phyloP scores from a whole-genome alignment of 2,329 filamentous ascomycete genomes.

The Albophoma yamanashiensis region DNA sequence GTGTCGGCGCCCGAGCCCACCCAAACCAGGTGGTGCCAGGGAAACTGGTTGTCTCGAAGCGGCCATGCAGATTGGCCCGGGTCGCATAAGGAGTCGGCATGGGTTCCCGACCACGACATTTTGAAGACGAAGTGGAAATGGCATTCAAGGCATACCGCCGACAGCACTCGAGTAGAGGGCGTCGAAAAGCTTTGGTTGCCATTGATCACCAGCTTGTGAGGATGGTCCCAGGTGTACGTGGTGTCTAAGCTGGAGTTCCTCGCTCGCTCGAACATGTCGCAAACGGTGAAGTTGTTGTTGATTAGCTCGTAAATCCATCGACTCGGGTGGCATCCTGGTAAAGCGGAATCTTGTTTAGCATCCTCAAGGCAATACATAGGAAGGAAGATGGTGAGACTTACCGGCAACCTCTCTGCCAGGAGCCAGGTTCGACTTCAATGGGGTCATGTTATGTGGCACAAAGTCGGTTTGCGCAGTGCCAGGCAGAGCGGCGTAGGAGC shows the following conservation, averaged over 20 bases:
- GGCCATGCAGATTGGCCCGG: slow-evolving; percentile 22
- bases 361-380: background rate
- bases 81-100: slow-evolving; percentile 19
- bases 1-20: slow-evolving; percentile 16
- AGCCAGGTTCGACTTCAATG: slow-evolving; percentile 19
- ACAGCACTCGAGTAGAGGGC: slow-evolving; percentile 16
- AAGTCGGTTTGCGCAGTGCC: slow-evolving; percentile 17
- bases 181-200: slow-evolving; percentile 26
- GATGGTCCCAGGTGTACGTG: slow-evolving; percentile 22
- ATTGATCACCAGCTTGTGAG: slow-evolving; percentile 25
- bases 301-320: slow-evolving; percentile 30
- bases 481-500: slow-evolving; percentile 20
- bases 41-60: slow-evolving; percentile 20
- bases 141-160: slow-evolving; percentile 28
- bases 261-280: slow-evolving; percentile 24
- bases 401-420: slow-evolving; percentile 14
- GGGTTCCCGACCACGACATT: slow-evolving; percentile 19
- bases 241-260: slow-evolving; percentile 16
- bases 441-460: slow-evolving; percentile 19
- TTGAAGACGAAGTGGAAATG: slow-evolving; percentile 31
- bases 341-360: background rate
- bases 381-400: slow-evolving; percentile 4
- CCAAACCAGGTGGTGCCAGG: slow-evolving; percentile 28
- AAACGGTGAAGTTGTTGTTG: slow-evolving; percentile 24
- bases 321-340: slow-evolving; percentile 24